Base-by-base conservation (phyloP, 768 basidiomycete species). In the Boletus barrowsii region DNA sequence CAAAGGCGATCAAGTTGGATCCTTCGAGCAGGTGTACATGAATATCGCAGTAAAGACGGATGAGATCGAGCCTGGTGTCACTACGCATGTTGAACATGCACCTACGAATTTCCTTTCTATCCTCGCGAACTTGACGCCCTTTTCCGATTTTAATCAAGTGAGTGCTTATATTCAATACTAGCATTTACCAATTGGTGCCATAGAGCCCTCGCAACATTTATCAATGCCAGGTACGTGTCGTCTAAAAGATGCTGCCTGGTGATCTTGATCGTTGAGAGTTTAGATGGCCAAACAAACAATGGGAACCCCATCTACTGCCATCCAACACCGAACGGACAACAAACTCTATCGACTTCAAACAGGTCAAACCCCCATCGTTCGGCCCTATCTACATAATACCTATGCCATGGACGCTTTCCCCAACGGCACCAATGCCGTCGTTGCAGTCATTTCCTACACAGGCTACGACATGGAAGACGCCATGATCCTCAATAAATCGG, bases 381-480 rank as follows among this genome's bases (percentile, higher is more conserved):
- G 97, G 32, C 97, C 97, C 13, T 81, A 76, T 24, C 73, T 98
- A 40, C 93, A 98, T 75, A 89, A 94, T 66, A 84, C 86, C 4
- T 99, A 98, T 73, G 96, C 91, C 42, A 97, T 99, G 90, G 97
- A 99, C 72, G 84, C 90, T 32, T 99, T 94, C 81, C 97, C 97
- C 2, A 98, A 95, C 63, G 97, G 97, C 15, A 98, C 90, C 42
- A 99, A 99, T 70, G 97, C 97, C 18, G 79, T 99, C 55, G 97
- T 99, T 46, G 97, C 97, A n/a, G 97, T 99, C 66, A 98, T 99
- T 63, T 99, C 97, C 1, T 99, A 99, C 68, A 99, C 97, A 4
- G 97, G 97, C 4, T 99, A 99, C 72, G 97, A 99, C 71, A 99
- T 99, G 97, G 97, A 99, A 75, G 97, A 99, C 64, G 97, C 97